Evolutionary conservation across 2,329 filamentous ascomycete genomes (phyloP).

Genomic region (Beauveria australis): DNA sequence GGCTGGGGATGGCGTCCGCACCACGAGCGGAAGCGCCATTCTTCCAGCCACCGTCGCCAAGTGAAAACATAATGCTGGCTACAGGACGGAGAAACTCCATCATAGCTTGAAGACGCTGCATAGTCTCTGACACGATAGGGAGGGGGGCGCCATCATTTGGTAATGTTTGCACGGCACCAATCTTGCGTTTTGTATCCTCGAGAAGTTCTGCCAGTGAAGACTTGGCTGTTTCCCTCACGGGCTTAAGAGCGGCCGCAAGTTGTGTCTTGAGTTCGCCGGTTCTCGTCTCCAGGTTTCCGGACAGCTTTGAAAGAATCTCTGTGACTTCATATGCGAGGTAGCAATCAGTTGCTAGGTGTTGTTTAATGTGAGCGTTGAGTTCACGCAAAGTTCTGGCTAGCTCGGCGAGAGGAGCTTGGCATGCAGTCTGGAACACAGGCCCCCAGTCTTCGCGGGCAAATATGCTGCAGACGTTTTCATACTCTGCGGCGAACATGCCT

Average conservation of each 20-base stretch:
- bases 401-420: slow-evolving; percentile 68
- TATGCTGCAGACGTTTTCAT: slow-evolving; percentile 81
- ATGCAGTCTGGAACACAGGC: slow-evolving; percentile 68
- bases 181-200: slow-evolving; percentile 69
- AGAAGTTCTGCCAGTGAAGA: slow-evolving; percentile 73
- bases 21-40: slow-evolving; percentile 43
- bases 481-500: slow-evolving; percentile 77
- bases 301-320: slow-evolving; percentile 75
- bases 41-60: slow-evolving; percentile 90
- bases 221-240: slow-evolving; percentile 87
- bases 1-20: slow-evolving; percentile 58
- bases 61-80: slow-evolving; percentile 80
- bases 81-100: slow-evolving; percentile 79
- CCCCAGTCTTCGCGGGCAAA: slow-evolving; percentile 83
- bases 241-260: slow-evolving; percentile 78
- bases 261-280: slow-evolving; percentile 80
- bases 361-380: slow-evolving; percentile 81
- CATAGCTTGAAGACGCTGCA: slow-evolving; percentile 80
- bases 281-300: slow-evolving; percentile 68
- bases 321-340: slow-evolving; percentile 93
- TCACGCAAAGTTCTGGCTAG: slow-evolving; percentile 81
- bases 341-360: slow-evolving; percentile 81
- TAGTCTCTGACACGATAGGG: slow-evolving; percentile 72
- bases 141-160: slow-evolving; percentile 72
- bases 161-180: slow-evolving; percentile 56